Evolutionary conservation across 2,329 filamentous ascomycete species (phyloP), one percentile per base, ranked within the genome.

Genomic region (Metarhizium humberi): DNA sequence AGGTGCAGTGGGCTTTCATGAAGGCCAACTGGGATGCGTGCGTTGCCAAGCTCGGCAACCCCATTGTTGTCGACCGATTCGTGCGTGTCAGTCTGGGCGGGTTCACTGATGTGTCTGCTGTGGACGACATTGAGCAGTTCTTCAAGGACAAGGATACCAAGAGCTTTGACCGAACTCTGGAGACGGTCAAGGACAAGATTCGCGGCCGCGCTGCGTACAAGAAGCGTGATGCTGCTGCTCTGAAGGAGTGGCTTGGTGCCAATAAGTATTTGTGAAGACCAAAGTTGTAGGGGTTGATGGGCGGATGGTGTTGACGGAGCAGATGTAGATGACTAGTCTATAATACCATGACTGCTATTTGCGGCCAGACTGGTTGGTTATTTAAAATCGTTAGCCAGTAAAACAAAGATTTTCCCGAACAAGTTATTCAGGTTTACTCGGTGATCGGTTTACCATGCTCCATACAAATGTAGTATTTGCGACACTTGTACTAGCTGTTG

Each of bases 31-130:
- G 92, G 88, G 78, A 82, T 34, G 76, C 80, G 40, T 80, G 95
- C 48, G 79, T 85, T 53, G 74, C 82, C 57, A 87, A 87, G 69
- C 78, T 97, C 54, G 84, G 68, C 46, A 96, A 96, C 73, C 88
- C 90, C 59, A 87, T 96, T 34, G 83, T 96, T 3, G 77, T 96
- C 16, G 92, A 99, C 73, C 85, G 92, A 50, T 96, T 95, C 73
- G 75, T 99, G 63, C 85, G 88, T 62, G 77, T 88, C 62, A 85
- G 85, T 48, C 75, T 99, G 62, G 83, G 82, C 64, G 88, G 88
- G 67, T 97, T 95, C 68, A 82, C 88, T 3, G 85, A 90, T 63
- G 73, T 77, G 14, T 79, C 80, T 59, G 78, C 83, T 16, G 80
- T 90, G 59, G 78, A 84, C 60, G 90, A 96, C 54, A 94, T 99